phyloP scores from a whole-genome alignment of 169 alveolate genomes.

The Ichthyophthirius multifiliis region DNA sequence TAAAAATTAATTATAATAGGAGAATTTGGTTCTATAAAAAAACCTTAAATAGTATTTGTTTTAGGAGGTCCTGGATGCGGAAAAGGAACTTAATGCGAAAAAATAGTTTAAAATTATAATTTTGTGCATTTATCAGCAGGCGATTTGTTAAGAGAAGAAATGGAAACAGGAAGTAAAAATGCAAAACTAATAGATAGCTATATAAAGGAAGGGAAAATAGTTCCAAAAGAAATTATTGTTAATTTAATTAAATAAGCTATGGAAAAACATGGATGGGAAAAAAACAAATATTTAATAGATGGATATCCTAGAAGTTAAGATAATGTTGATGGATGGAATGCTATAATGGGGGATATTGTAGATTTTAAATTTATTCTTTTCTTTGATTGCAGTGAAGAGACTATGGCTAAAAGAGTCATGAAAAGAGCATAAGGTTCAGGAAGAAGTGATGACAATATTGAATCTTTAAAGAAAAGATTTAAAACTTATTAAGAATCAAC shows the following conservation, averaged over 20 bases:
- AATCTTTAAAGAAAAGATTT: constrained; percentile 91
- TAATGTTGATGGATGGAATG: constrained; percentile 50
- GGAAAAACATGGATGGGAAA: constrained; percentile 88
- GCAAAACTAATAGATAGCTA: constrained; percentile 80
- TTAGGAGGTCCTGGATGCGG: too few relatives aligned
- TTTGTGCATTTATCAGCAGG: constrained; percentile 96
- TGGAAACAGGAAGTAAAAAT: constrained; percentile 67
- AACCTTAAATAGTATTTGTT: too few relatives aligned
- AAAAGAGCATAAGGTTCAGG: constrained; percentile 90
- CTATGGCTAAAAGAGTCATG: constrained; percentile 71
- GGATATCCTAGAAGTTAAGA: constrained; percentile 96
- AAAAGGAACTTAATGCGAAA: too few relatives aligned
- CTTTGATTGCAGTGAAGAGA: constrained; percentile 56
- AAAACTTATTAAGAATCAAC: constrained; percentile 90
- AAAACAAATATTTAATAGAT: constrained; percentile 88
- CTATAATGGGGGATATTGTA: constrained; percentile 51
- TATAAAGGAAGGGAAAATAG: constrained; percentile 90
- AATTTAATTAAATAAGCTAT: constrained; percentile 86
- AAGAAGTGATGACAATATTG: constrained; percentile 95
- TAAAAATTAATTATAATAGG: too few relatives aligned
- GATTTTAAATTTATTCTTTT: constrained; percentile 47
- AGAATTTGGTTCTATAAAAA: too few relatives aligned
- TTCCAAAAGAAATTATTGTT: constrained; percentile 91
- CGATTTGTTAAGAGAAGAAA: constrained; percentile 85
- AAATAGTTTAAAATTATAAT: too few relatives aligned